These are phyloP conservation scores for Nicotiana attenuata DNA, from an alignment of 257 asterid genomes.

Conservation along the genomic window DNA sequence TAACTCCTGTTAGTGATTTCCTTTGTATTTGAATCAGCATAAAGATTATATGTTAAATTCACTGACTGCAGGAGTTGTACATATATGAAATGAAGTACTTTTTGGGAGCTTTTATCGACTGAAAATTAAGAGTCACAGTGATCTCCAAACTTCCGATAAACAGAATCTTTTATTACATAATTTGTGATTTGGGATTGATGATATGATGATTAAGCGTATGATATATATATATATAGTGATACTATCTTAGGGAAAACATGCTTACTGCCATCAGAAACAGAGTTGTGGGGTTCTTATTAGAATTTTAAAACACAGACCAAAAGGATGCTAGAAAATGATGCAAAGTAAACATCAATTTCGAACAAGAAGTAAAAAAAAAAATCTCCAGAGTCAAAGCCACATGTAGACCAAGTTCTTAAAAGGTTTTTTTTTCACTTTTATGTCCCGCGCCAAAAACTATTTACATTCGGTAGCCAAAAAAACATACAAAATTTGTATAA, in stretches of 20 bases:
- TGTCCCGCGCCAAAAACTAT: too few species aligned
- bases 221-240: too few species aligned
- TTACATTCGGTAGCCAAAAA: too few species aligned
- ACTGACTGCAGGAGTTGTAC: background rate
- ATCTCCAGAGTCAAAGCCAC: background rate
- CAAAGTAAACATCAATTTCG: background rate
- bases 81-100: background rate
- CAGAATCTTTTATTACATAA: too few species aligned
- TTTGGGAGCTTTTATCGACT: background rate
- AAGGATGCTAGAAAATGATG: background rate
- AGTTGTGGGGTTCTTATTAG: background rate
- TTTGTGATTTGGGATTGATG: too few species aligned
- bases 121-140: too few species aligned
- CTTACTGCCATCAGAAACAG: background rate
- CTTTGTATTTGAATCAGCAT: background rate
- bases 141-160: too few species aligned
- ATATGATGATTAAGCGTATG: too few species aligned
- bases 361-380: background rate
- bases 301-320: background rate
- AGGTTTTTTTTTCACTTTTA: too few species aligned
- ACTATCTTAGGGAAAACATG: background rate
- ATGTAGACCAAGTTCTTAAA: background rate
- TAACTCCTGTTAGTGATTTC: background rate
- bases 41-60: background rate
- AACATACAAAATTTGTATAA: too few species aligned